phyloP scores from a whole-genome alignment of 2,329 filamentous ascomycete genomes.

The Phyllosticta capitalensis region DNA sequence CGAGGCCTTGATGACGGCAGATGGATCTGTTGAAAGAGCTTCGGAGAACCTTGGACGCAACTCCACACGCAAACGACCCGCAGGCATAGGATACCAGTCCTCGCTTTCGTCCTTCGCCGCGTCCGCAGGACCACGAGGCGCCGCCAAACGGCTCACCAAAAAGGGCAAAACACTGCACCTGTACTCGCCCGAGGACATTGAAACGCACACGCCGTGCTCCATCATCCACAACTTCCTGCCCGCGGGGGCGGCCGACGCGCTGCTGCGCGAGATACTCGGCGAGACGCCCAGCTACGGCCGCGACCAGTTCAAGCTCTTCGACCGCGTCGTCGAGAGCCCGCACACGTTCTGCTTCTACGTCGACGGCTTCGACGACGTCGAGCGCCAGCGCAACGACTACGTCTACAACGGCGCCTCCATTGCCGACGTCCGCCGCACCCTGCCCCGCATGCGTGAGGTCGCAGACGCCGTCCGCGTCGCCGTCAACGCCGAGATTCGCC shows the following conservation, averaged over 20 bases:
- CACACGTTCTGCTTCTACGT: slow-evolving; percentile 82
- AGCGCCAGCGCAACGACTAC: slow-evolving; percentile 66
- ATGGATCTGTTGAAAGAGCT: slow-evolving; percentile 64
- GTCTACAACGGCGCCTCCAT: slow-evolving; percentile 68
- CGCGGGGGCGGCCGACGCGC: slow-evolving; percentile 55
- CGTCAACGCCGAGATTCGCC: slow-evolving; percentile 69
- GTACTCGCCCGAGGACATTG: slow-evolving; percentile 72
- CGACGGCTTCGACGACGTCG: slow-evolving; percentile 59
- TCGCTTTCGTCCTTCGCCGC: slow-evolving; percentile 27
- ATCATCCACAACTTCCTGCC: slow-evolving; percentile 89
- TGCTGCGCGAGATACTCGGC: slow-evolving; percentile 65
- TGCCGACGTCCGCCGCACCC: slow-evolving; percentile 71
- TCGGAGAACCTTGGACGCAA: slow-evolving; percentile 42
- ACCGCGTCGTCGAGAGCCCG: slow-evolving; percentile 73
- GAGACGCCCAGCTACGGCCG: slow-evolving; percentile 64
- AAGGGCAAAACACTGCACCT: slow-evolving; percentile 78
- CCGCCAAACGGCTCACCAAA: slow-evolving; percentile 47
- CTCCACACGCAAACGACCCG: slow-evolving; percentile 24
- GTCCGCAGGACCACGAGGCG: not conserved
- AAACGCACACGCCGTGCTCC: slow-evolving; percentile 76
- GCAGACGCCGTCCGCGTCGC: slow-evolving; percentile 60
- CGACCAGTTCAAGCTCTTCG: slow-evolving; percentile 76
- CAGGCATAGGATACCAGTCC: slow-evolving; percentile 33
- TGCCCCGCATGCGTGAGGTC: slow-evolving; percentile 62
- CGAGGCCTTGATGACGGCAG: slow-evolving; percentile 66